A percentile compares a stretch with the other conserved stretches of the same genome.
phyloP scores from a whole-genome alignment of 441 rosid genomes.

The Jatropha multifida region DNA sequence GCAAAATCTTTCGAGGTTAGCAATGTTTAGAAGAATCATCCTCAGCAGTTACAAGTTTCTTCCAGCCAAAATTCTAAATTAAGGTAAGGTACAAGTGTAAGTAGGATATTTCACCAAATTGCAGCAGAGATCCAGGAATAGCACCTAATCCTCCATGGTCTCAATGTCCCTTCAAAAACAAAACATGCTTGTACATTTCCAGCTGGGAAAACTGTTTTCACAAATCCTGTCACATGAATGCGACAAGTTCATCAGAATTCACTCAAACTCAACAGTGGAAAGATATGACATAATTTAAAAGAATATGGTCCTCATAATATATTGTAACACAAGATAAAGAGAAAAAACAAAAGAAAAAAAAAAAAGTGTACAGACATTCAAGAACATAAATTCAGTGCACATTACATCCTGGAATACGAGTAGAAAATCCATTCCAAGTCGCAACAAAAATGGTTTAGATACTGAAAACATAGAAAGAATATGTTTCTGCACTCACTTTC shows the following conservation, averaged over 20 bases:
- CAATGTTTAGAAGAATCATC: neutral
- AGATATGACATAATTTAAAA: neutral
- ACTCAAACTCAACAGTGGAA: constrained; percentile 3
- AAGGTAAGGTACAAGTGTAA: neutral
- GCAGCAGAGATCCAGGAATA: neutral
- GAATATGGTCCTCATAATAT: neutral
- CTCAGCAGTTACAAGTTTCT: neutral
- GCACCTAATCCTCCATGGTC: neutral
- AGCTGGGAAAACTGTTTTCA: neutral
- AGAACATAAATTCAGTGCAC: neutral
- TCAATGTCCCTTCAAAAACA: neutral
- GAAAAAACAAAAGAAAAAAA: neutral
- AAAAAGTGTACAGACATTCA: neutral
- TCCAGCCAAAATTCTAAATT: neutral
- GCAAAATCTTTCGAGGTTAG: neutral
- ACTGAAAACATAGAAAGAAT: neutral
- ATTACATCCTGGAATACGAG: constrained; percentile 12
- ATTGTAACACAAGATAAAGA: neutral
- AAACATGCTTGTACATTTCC: neutral
- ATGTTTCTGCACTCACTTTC: neutral
- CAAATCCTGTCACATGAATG: neutral
- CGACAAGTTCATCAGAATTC: constrained; percentile 4
- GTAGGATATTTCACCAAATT: neutral
- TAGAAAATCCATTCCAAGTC: constrained; percentile 18
- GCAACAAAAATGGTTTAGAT: neutral